Percentiles rank a stretch among this genome's conserved stretches.
Conservation (phyloP, 768 basidiomycete genomes). For the Lyophyllum semitale region DNA sequence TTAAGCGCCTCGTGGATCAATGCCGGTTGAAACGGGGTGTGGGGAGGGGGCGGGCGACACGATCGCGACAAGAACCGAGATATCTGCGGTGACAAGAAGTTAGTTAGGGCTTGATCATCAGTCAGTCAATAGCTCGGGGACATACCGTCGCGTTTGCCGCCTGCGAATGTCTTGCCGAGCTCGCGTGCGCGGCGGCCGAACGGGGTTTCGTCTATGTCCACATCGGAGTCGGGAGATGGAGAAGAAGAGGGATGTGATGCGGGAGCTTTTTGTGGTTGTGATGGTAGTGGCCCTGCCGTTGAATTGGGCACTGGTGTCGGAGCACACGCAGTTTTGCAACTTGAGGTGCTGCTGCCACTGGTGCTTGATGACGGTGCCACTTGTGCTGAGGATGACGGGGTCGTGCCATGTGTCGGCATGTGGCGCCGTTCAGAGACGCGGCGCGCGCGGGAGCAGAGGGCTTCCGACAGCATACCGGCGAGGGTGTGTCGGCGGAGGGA, state of each 20-base stretch:
- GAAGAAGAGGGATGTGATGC: background rate
- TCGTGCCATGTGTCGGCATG: conserved; percentile 7
- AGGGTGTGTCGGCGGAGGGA: conserved; percentile 53
- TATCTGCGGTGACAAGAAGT: conserved; percentile 25
- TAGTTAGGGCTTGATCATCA: background rate
- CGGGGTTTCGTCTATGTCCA: conserved; percentile 60
- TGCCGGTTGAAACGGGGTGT: background rate
- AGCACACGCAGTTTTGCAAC: background rate
- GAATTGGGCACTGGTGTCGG: background rate
- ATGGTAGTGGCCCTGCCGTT: background rate
- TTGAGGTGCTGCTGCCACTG: background rate
- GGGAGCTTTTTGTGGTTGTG: background rate
- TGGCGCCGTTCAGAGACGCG: conserved; percentile 58
- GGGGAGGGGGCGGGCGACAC: conserved; percentile 12
- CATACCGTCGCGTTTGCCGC: conserved; percentile 86
- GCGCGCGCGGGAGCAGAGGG: conserved; percentile 77
- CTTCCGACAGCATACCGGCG: conserved; percentile 75
- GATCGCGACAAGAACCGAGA: conserved; percentile 41
- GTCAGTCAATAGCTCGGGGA: background rate
- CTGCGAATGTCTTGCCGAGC: conserved; percentile 68
- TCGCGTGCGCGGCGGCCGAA: conserved; percentile 82
- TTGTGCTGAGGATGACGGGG: background rate
- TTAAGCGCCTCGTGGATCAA: background rate
- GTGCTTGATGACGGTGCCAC: background rate
- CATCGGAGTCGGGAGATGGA: background rate